Evolutionary conservation across 2,329 filamentous ascomycete species (phyloP).

Genomic region (Botrytis galanthina): DNA sequence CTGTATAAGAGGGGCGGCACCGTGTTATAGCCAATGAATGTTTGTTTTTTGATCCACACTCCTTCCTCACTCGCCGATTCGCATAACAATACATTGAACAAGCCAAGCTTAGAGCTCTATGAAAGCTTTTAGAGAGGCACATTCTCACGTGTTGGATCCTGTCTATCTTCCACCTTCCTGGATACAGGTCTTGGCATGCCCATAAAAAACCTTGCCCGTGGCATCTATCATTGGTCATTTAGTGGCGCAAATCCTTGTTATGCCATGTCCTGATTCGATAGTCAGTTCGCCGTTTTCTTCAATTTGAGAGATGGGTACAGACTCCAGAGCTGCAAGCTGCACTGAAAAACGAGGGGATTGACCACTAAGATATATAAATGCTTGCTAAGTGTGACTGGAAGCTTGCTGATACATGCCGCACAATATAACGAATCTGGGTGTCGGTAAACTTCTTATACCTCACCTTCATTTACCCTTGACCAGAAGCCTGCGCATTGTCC

Average conservation of each 20-base stretch:
- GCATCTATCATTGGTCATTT: constrained; percentile 17
- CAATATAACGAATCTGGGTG: constrained; percentile 13
- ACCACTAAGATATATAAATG: constrained; percentile 14
- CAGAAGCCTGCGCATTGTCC: constrained; percentile 16
- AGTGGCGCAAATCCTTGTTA: constrained; percentile 8
- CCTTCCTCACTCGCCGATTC: background rate
- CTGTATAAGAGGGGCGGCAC: constrained; percentile 12
- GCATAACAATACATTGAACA: background rate
- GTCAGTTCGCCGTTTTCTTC: constrained; percentile 15
- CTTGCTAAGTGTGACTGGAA: constrained; percentile 3
- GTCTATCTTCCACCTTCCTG: background rate
- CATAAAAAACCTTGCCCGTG: constrained; percentile 1
- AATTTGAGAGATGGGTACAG: background rate
- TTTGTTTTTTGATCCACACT: background rate
- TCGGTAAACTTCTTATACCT: constrained; percentile 16
- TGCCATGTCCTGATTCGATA: constrained; percentile 5
- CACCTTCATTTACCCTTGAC: constrained; percentile 14
- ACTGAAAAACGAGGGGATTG: constrained; percentile 7
- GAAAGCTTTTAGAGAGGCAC: background rate
- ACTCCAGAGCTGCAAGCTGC: background rate
- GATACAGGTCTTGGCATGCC: background rate
- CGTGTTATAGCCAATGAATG: constrained; percentile 5
- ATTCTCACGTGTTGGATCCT: constrained; percentile 14
- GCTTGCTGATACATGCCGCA: constrained; percentile 10
- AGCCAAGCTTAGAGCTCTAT: constrained; percentile 4